Conservation (phyloP, 164 flowering plant species). For the Tetracentron sinense region DNA sequence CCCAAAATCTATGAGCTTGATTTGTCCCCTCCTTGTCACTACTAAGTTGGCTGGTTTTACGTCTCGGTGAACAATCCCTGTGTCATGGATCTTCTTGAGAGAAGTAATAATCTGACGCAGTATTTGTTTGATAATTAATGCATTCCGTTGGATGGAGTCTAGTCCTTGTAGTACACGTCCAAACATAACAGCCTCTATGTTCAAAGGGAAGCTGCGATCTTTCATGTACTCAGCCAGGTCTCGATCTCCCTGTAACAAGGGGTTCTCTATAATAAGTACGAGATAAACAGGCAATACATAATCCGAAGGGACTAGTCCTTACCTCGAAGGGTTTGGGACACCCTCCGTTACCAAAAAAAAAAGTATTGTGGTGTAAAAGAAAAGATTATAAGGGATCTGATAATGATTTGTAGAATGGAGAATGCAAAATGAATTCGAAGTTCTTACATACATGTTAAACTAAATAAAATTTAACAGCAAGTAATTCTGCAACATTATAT, state of each 20-base stretch:
- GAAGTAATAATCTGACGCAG: conserved; percentile 92
- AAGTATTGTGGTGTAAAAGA: background rate
- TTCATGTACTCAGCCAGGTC: conserved; percentile 79
- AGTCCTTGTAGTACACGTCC: conserved; percentile 75
- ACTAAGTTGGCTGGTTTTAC: conserved; percentile 96
- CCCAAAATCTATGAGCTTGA: conserved; percentile 96
- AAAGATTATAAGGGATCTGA: background rate
- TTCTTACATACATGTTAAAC: too few species aligned
- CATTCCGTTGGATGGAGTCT: conserved; percentile 61
- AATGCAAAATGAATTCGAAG: background rate
- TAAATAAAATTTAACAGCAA: too few species aligned
- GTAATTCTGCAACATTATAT: background rate
- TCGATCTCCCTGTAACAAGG: conserved; percentile 67
- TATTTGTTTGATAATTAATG: conserved; percentile 88
- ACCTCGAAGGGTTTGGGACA: too few species aligned
- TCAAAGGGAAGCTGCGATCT: conserved; percentile 79
- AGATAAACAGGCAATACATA: background rate
- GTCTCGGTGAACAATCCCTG: conserved; percentile 94
- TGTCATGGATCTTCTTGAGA: conserved; percentile 85
- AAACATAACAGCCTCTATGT: conserved; percentile 85
- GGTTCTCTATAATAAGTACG: conserved; percentile 15
- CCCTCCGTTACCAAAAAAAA: too few species aligned
- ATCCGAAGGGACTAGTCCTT: too few species aligned
- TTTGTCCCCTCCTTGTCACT: conserved; percentile 80
- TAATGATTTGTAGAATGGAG: background rate